Conservation (phyloP, 176 grass and related monocot species). For the Phoenix roebelenii region DNA sequence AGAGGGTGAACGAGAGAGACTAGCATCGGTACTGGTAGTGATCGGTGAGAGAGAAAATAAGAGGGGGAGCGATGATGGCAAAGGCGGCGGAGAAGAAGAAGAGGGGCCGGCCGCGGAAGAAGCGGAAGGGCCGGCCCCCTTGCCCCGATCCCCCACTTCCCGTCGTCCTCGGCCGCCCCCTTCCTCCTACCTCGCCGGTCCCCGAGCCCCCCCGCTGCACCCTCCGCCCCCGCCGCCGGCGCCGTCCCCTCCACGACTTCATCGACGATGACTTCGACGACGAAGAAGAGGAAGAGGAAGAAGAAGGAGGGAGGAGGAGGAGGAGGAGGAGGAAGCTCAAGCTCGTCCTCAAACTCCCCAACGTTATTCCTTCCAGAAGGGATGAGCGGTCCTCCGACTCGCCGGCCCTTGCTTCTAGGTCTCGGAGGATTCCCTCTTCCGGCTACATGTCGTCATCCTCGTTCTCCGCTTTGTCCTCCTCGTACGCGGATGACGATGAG, state of each 20-base stretch:
- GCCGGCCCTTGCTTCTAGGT: slow-evolving; percentile 8
- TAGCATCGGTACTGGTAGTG: slow-evolving; percentile 16
- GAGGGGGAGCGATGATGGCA: slow-evolving; percentile 36
- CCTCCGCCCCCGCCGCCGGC: slow-evolving; percentile 26
- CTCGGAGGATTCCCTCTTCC: not conserved
- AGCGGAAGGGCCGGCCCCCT: not conserved
- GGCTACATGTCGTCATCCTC: not conserved
- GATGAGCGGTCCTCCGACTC: not conserved
- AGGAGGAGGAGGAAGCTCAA: slow-evolving; percentile 60
- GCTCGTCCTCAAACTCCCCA: slow-evolving; percentile 63
- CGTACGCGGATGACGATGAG: slow-evolving; percentile 29
- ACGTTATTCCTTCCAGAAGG: slow-evolving; percentile 12
- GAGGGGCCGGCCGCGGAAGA: slow-evolving; percentile 28
- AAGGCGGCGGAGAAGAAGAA: slow-evolving; percentile 29
- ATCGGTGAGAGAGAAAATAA: slow-evolving; percentile 23
- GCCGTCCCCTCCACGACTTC: slow-evolving; percentile 38
- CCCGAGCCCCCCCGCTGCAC: slow-evolving; percentile 21
- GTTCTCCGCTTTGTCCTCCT: slow-evolving; percentile 22
- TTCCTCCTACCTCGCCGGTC: not conserved
- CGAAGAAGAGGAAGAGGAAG: slow-evolving; percentile 6
- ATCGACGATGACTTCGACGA: slow-evolving; percentile 6
- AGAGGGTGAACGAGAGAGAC: slow-evolving; percentile 15
- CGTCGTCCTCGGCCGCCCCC: not conserved
- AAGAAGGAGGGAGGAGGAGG: not conserved
- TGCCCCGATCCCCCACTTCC: too few relatives aligned